Evolutionary conservation across 163 green algal species (phyloP), one percentile per base, ranked within the genome.

Genomic region (Volvox carteri): DNA sequence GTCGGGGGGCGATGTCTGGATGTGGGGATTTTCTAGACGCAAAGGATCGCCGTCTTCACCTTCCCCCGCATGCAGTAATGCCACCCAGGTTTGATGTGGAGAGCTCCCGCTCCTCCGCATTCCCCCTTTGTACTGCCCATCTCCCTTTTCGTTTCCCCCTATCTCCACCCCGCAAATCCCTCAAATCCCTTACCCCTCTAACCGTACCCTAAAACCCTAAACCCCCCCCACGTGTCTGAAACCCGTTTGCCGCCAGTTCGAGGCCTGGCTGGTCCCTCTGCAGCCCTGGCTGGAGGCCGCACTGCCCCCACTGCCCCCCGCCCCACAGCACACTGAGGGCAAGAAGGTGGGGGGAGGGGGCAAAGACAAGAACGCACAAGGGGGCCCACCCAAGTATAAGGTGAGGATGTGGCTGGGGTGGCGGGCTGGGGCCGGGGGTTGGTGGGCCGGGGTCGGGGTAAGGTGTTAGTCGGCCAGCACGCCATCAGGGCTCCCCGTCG

Each of bases 241-340:
- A n/a, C n/a, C n/a, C n/a, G n/a, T n/a, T n/a, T 58, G 48, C 14
- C 56, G 16, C 70, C 72, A 86, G 81, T 81, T 86, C 25, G 81
- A 89, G 52, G 70, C 16, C 1, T 83, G 68, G 84, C 35, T 89
- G 12, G 30, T 37, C 1, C 84, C 84, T 21, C 68, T 89, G 68
- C 37, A 37, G 4, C 7, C 52, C 18, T 89, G 68, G 70, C 70
- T 89, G 16, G 50, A 84, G 12, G 52, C 85, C 7, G 74, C 73
- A 3, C 28, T 90, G 56, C 74, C 73, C 0, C 54, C 85, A 2
- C 41, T 85, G 30, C 85, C 56, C 2, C 46, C 76, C 21, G 28
- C 35, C 14, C 48, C 33, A n/a, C 60, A 60, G 75, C 75, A 33
- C 39, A 16, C 65, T 3, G 76, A 81, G 9, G 77, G 77, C 86